These are phyloP conservation scores for Tetracladium marchalianum DNA, from an alignment of 495 filamentous ascomycete species.

Conservation along the genomic window DNA sequence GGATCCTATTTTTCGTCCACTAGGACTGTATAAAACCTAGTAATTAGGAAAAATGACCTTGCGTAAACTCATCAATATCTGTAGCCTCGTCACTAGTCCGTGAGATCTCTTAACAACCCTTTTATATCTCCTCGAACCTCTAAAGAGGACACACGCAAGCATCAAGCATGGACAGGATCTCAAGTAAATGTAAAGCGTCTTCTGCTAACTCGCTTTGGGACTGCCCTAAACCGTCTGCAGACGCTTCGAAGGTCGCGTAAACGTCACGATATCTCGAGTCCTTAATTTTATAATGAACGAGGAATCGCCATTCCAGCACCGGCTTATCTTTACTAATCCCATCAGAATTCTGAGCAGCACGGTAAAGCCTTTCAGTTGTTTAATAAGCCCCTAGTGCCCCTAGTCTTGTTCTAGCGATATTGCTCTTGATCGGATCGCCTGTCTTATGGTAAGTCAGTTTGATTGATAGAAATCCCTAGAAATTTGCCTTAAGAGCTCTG, in stretches of 20 bases:
- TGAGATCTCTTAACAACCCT: constrained; percentile 6
- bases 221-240: constrained; percentile 15
- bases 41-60: constrained; percentile 17
- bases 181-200: constrained; percentile 30
- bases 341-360: too few species aligned
- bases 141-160: constrained; percentile 25
- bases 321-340: too few species aligned
- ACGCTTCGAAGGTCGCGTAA: constrained; percentile 15
- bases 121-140: constrained; percentile 17
- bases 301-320: too few species aligned
- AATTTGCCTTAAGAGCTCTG: too few species aligned
- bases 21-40: constrained; percentile 21
- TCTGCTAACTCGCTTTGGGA: constrained; percentile 14
- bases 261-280: constrained; percentile 20
- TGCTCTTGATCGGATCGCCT: too few species aligned
- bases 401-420: too few species aligned
- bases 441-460: too few species aligned
- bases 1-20: constrained; percentile 17
- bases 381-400: too few species aligned
- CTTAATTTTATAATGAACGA: too few species aligned
- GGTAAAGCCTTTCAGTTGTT: too few species aligned
- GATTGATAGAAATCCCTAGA: too few species aligned
- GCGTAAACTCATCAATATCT: constrained; percentile 6
- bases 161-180: constrained; percentile 30
- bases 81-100: neutral